phyloP scores from a whole-genome alignment of 1,284 basidiomycete species.

The Trametes pubescens region DNA sequence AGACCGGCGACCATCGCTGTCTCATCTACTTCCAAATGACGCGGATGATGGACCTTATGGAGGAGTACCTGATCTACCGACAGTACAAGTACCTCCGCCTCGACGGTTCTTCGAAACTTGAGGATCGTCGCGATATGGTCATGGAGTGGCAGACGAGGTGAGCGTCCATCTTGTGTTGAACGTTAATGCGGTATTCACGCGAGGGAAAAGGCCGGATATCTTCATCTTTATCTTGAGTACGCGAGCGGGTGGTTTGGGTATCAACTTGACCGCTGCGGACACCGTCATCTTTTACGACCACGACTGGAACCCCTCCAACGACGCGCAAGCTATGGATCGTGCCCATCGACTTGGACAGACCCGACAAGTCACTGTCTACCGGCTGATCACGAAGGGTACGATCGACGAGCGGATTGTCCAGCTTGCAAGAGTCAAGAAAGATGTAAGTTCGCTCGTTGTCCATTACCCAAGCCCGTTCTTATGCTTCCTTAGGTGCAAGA shows the following conservation, averaged over 20 bases:
- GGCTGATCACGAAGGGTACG: conserved; percentile 95
- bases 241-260: conserved; percentile 96
- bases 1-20: conserved; percentile 93
- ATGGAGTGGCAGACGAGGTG: conserved; percentile 99
- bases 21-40: conserved; percentile 99
- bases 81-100: conserved; percentile 98
- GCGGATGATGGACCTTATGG: conserved; percentile 99
- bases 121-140: conserved; percentile 98
- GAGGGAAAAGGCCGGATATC: conserved; percentile 79
- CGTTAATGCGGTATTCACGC: background rate
- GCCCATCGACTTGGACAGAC: conserved; percentile 99
- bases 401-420: conserved; percentile 99
- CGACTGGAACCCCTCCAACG: conserved; percentile 99
- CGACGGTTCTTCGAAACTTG: conserved; percentile 95
- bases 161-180: conserved; percentile 36
- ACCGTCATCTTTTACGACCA: conserved; percentile 99
- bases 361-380: conserved; percentile 98
- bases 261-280: conserved; percentile 98
- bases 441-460: conserved; percentile 61
- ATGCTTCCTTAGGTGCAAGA: conserved; percentile 84
- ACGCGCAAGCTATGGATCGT: conserved; percentile 99
- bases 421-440: conserved; percentile 94
- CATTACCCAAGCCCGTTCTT: too few species aligned
- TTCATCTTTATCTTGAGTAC: conserved; percentile 98
- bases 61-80: conserved; percentile 97